A percentile compares a stretch with the other conserved stretches of the same genome.
These are phyloP conservation scores for Chlorella vulgaris DNA, from an alignment of 139 green algal genomes.

Conservation along the genomic window DNA sequence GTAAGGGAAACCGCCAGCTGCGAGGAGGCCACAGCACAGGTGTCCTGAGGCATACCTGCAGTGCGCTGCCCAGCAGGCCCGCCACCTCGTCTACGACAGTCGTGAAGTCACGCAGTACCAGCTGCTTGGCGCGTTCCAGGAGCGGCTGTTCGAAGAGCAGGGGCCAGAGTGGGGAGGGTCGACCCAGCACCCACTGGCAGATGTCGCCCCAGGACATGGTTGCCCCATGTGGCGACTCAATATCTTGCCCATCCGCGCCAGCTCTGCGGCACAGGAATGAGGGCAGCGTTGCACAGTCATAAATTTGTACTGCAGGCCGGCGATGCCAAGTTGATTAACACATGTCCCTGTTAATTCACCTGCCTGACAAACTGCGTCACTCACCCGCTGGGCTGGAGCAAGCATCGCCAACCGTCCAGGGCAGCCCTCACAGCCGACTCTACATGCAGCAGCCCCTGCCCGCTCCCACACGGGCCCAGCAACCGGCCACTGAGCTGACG, in stretches of 20 bases:
- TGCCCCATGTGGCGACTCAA: background rate
- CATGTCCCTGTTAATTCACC: no score
- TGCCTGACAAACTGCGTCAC: background rate
- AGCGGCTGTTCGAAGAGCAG: constrained; percentile 76
- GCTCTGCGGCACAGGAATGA: background rate
- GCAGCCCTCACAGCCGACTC: constrained; percentile 58
- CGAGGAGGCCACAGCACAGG: no score
- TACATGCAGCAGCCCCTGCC: constrained; percentile 47
- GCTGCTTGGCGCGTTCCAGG: constrained; percentile 55
- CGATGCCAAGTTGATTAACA: no score
- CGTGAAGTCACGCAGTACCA: constrained; percentile 63
- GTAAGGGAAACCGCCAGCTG: background rate
- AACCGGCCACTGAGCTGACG: constrained; percentile 45
- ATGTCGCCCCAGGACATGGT: constrained; percentile 60
- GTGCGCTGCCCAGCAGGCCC: background rate
- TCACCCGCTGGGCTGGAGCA: background rate
- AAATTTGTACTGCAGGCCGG: no score
- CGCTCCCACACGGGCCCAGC: constrained; percentile 50
- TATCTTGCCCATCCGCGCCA: background rate
- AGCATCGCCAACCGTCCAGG: constrained; percentile 52
- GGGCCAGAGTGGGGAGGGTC: constrained; percentile 70
- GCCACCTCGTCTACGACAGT: constrained; percentile 20
- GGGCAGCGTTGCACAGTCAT: background rate
- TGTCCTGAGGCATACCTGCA: constrained; percentile 31
- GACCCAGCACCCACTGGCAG: constrained; percentile 78